Evolutionary conservation across 805 yeast species (phyloP).

Genomic region (Saccharomycopsis oosterbeekiorum): DNA sequence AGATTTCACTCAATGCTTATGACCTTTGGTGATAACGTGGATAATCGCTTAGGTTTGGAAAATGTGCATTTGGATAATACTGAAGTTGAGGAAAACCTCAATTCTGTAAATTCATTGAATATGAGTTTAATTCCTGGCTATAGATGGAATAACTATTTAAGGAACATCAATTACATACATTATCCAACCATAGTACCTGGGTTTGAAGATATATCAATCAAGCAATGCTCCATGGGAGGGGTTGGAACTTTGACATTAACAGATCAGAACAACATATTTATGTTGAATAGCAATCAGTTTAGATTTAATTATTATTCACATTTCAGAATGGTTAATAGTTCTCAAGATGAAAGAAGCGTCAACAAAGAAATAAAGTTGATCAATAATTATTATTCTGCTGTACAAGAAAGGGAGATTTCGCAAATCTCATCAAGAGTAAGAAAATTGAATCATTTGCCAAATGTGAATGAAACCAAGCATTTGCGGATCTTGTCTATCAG

Average conservation of each 20-base stretch:
- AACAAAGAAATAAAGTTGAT: background rate
- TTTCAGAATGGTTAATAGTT: background rate
- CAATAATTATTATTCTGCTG: background rate
- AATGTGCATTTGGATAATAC: background rate
- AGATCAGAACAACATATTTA: background rate
- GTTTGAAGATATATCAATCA: background rate
- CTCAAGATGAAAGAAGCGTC: background rate
- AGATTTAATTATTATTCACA: background rate
- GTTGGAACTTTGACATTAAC: background rate
- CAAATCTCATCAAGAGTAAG: background rate
- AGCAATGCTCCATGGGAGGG: background rate
- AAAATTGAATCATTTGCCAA: conserved; percentile 4
- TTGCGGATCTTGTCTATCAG: conserved; percentile 38
- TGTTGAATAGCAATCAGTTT: background rate
- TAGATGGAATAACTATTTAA: background rate
- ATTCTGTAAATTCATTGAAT: background rate
- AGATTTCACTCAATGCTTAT: background rate
- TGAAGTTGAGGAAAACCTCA: background rate
- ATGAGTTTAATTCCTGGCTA: background rate
- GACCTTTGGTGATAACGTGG: background rate
- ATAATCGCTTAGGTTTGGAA: background rate
- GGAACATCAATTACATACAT: background rate
- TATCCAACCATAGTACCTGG: background rate
- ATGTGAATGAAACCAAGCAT: conserved; percentile 11
- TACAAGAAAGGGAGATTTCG: background rate